phyloP scores from a whole-genome alignment of 2,329 filamentous ascomycete genomes.

The Nannizziopsis arthrosporioides region DNA sequence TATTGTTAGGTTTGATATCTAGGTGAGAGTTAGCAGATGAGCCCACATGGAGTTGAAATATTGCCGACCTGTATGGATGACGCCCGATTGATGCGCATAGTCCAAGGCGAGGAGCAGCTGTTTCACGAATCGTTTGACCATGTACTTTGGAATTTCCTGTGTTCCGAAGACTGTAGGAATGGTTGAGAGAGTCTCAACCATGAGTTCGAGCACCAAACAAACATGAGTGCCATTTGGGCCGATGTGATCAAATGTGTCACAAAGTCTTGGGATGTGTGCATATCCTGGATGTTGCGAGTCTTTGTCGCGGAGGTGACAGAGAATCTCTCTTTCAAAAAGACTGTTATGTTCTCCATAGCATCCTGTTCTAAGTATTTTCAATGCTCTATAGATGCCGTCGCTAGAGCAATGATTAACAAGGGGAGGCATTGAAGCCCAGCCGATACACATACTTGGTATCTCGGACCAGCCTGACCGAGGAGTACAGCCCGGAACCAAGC shows the following conservation, averaged over 20 bases:
- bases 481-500: background rate
- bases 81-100: conserved; percentile 85
- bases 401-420: background rate
- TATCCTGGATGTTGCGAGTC: background rate
- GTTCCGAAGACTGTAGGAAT: background rate
- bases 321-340: background rate
- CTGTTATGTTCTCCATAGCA: background rate
- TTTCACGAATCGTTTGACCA: conserved; percentile 24
- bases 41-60: background rate
- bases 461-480: background rate
- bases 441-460: background rate
- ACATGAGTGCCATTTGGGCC: background rate
- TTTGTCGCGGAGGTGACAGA: background rate
- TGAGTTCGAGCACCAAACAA: background rate
- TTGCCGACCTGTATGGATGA: conserved; percentile 53
- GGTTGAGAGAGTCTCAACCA: background rate
- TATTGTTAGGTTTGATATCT: background rate
- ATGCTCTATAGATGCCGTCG: background rate
- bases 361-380: background rate
- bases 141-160: background rate
- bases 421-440: no score
- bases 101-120: conserved; percentile 82
- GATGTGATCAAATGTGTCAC: background rate
- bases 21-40: background rate
- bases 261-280: background rate